Evolutionary conservation across 306 rosid genomes (phyloP), one percentile per base, ranked within the genome.

Genomic region (Prunus mongolica): DNA sequence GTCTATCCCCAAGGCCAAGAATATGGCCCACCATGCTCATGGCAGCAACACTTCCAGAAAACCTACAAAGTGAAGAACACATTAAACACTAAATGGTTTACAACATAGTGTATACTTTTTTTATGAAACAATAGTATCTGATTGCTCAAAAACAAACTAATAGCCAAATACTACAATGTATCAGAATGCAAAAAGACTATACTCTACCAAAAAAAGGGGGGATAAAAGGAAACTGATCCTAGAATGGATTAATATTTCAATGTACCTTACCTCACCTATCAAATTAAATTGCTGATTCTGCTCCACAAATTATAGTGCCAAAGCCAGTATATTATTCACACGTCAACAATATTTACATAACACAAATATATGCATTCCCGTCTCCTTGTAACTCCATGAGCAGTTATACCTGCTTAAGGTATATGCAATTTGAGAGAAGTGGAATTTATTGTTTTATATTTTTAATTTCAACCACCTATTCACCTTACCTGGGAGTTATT

Each of bases 1-100:
- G 98, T 58, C 98, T 87, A 84, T 93, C 98, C 50, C 98, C 98
- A 60, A 93, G 84, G 81, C 98, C 98, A 76, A 93, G 82, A 88
- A 93, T 87, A 81, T 91, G 97, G 67, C 98, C 97, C 86, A 93
- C 97, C 93, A 93, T 88, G 82, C 97, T 91, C 98, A 91, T 93
- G 61, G 96, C 93, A 10, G 98, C 97, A 83, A 93, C 90, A 84
- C 93, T 93, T 76, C 96, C 97, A 60, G 98, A 85, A 86, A 88
- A 93, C 93, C 98, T 93, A 80, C 81, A 82, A 34, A 69, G 69
- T 79, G 11, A 74, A 81, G 76, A 74, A 75, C 8, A 67, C 67
- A 19, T 57, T 25, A 69, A 62, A 82, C 45, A 58, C 65, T 65
- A 74, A 61, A 58, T 49, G 71, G 54, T 65, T 58, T 38, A 71